A percentile compares a stretch with the other conserved stretches of the same genome.
Conservation (phyloP, 2,329 filamentous ascomycete genomes). For the Macrophomina phaseolina region DNA sequence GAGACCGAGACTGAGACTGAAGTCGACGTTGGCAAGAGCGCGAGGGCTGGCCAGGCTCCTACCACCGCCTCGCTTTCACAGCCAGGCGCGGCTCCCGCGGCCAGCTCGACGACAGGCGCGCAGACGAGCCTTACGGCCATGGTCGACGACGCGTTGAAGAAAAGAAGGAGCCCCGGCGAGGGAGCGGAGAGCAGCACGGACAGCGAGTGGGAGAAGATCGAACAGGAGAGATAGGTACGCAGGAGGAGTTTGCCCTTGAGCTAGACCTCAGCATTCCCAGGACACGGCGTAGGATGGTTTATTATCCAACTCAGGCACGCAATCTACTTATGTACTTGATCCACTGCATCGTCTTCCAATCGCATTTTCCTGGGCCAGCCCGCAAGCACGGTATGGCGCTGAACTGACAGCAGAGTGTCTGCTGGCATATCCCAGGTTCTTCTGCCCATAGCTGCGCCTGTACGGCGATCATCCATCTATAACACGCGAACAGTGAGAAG, state of each 20-base stretch:
- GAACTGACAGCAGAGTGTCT: too few relatives aligned
- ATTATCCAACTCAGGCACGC: not conserved
- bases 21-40: conserved; percentile 31
- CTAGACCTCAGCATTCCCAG: not conserved
- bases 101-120: conserved; percentile 37
- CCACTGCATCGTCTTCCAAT: not conserved
- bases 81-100: conserved; percentile 27
- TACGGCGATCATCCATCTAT: too few relatives aligned
- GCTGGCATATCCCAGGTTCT: too few relatives aligned
- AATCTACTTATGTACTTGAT: not conserved
- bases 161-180: conserved; percentile 53
- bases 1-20: conserved; percentile 45
- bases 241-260: not conserved
- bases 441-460: too few relatives aligned
- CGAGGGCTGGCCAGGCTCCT: not conserved
- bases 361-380: too few relatives aligned
- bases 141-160: conserved; percentile 49
- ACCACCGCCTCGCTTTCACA: conserved; percentile 29
- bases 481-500: too few relatives aligned
- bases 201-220: conserved; percentile 97
- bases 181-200: conserved; percentile 76
- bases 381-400: too few relatives aligned
- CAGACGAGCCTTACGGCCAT: conserved; percentile 38
- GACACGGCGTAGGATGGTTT: conserved; percentile 11
- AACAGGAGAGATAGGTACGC: conserved; percentile 50